Evolutionary conservation across 768 basidiomycete species (phyloP).

Genomic region (Trametopsis cervina): DNA sequence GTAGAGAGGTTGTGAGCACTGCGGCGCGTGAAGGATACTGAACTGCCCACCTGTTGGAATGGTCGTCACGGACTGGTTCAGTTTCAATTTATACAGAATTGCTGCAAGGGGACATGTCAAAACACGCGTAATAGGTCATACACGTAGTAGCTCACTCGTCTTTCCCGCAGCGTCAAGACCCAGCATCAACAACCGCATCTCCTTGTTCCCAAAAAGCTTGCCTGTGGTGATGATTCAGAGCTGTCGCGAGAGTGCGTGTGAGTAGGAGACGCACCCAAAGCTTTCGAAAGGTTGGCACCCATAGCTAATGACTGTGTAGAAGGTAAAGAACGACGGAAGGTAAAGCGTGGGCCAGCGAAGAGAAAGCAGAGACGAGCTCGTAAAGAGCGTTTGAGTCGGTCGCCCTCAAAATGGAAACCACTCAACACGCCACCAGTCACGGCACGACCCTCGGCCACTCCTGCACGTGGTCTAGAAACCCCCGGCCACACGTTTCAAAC

Average conservation of each 20-base stretch:
- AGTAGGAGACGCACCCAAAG: constrained; percentile 46
- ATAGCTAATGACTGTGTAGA: constrained; percentile 38
- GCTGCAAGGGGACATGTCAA: constrained; percentile 41
- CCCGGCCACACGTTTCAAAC: too few species aligned
- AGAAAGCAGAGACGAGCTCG: constrained; percentile 19
- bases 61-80: constrained; percentile 97
- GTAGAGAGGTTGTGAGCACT: constrained; percentile 3
- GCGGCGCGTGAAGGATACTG: constrained; percentile 7
- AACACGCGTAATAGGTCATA: not conserved
- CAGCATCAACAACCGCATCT: constrained; percentile 96
- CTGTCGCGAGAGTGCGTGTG: not conserved
- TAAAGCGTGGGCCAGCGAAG: constrained; percentile 20
- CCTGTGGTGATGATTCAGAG: constrained; percentile 35
- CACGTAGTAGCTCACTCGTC: constrained; percentile 64
- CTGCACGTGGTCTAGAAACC: too few species aligned
- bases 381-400: too few species aligned
- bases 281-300: constrained; percentile 86
- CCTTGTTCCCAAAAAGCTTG: constrained; percentile 96
- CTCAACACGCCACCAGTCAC: constrained; percentile 2
- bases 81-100: constrained; percentile 97
- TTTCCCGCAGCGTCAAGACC: constrained; percentile 98
- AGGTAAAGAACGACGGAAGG: constrained; percentile 59
- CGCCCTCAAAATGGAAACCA: constrained; percentile 5
- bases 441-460: constrained; percentile 11
- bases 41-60: constrained; percentile 82